Conservation (phyloP, 2,329 filamentous ascomycete genomes). For the Apiospora marii region DNA sequence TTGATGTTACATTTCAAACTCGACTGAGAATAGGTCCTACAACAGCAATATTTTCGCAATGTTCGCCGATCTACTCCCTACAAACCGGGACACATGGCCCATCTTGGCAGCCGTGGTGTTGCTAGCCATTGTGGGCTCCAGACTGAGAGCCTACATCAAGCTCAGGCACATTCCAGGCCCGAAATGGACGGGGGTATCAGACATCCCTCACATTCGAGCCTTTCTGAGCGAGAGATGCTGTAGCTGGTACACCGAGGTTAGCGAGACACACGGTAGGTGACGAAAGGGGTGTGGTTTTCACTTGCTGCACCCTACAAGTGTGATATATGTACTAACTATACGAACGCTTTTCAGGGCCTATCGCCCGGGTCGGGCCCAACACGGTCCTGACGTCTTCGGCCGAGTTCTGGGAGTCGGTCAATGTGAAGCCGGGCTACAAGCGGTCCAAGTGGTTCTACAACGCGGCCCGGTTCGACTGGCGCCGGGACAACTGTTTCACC, state of each 20-base stretch:
- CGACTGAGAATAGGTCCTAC: background rate
- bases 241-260: background rate
- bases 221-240: slow-evolving; percentile 16
- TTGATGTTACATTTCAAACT: background rate
- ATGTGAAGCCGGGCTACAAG: slow-evolving; percentile 24
- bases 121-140: background rate
- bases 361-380: slow-evolving; percentile 25
- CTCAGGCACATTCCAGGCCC: slow-evolving; percentile 6
- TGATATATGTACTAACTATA: background rate
- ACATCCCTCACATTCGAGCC: background rate
- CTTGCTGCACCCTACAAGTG: too few relatives aligned
- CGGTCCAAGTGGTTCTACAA: slow-evolving; percentile 26
- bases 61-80: background rate
- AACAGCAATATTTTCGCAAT: background rate
- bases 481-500: slow-evolving; percentile 24
- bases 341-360: background rate
- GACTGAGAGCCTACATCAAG: background rate
- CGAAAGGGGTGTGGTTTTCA: background rate
- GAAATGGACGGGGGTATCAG: background rate
- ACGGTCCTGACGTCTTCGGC: slow-evolving; percentile 26
- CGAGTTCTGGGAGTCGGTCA: slow-evolving; percentile 25
- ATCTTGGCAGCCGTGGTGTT: background rate
- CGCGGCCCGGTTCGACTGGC: slow-evolving; percentile 22
- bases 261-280: background rate
- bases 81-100: background rate